Percentiles rank a stretch among this genome's conserved stretches.
Evolutionary conservation across 176 grass and related monocot genomes (phyloP).

Genomic region (Poa pratensis): DNA sequence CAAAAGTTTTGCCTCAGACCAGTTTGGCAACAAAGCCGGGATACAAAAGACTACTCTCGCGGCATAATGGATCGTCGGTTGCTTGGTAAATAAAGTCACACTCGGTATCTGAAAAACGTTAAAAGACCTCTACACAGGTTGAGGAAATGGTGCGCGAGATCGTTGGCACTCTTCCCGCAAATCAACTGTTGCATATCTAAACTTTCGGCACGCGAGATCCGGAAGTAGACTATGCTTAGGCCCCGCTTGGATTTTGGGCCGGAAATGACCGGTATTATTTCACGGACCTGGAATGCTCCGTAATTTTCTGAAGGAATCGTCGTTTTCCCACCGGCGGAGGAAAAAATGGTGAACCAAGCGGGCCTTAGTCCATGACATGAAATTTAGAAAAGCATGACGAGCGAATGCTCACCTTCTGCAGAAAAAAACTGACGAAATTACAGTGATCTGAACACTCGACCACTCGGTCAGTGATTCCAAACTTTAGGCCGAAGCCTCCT

Average conservation of each 20-base stretch:
- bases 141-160: neutral
- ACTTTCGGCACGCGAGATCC: slow-evolving; percentile 15
- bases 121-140: neutral
- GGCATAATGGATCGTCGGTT: no score
- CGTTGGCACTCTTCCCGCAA: neutral
- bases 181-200: slow-evolving; percentile 1
- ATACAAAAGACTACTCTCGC: no score
- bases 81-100: neutral
- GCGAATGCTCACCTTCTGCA: slow-evolving; percentile 31
- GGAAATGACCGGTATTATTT: no score
- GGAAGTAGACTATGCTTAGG: neutral
- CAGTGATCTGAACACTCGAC: slow-evolving; percentile 53
- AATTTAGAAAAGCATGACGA: neutral
- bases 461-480: slow-evolving; percentile 51
- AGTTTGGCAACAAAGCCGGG: no score
- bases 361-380: neutral
- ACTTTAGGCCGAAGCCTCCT: slow-evolving; percentile 41
- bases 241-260: no score
- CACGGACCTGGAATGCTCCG: no score
- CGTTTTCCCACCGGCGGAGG: no score
- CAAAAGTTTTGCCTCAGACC: no score
- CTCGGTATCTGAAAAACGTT: no score
- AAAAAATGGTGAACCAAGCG: no score
- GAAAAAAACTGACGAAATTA: slow-evolving; percentile 2
- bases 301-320: no score